phyloP scores from a whole-genome alignment of 345 rosid genomes.

The Chamaenerion angustifolium region DNA sequence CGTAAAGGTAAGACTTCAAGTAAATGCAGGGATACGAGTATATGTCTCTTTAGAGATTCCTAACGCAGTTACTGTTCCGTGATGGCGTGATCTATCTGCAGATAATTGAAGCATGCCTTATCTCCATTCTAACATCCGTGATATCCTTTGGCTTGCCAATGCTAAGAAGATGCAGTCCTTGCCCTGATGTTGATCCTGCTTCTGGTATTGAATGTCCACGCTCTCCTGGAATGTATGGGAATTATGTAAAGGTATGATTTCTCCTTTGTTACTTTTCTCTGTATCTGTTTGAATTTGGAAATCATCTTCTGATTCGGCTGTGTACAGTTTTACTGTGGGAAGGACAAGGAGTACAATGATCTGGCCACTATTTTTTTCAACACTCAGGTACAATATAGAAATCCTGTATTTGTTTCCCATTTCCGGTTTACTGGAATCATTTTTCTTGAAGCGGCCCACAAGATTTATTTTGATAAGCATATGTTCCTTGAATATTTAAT shows the following conservation, averaged over 20 bases:
- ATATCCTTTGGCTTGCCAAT: constrained; percentile 91
- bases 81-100: constrained; percentile 14
- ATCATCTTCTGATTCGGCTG: background rate
- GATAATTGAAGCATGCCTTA: constrained; percentile 94
- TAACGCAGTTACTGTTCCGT: background rate
- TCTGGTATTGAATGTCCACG: constrained; percentile 77
- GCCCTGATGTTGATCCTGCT: constrained; percentile 64
- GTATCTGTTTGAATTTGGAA: no score
- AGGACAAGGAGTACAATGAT: constrained; percentile 74
- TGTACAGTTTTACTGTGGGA: constrained; percentile 78
- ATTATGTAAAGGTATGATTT: constrained; percentile 76
- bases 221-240: constrained; percentile 91
- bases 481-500: background rate
- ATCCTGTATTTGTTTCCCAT: no score
- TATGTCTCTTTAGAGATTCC: background rate
- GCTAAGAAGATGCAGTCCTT: constrained; percentile 75
- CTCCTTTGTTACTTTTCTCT: constrained; percentile 3
- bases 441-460: no score
- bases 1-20: constrained; percentile 48
- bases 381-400: constrained; percentile 49
- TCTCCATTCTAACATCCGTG: constrained; percentile 73
- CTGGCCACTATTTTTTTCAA: constrained; percentile 98
- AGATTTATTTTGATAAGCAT: no score
- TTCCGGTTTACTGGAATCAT: no score
- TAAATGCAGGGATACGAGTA: constrained; percentile 4